Conservation (phyloP, 129 eudicot genomes). For the Pittosporum tobira region DNA sequence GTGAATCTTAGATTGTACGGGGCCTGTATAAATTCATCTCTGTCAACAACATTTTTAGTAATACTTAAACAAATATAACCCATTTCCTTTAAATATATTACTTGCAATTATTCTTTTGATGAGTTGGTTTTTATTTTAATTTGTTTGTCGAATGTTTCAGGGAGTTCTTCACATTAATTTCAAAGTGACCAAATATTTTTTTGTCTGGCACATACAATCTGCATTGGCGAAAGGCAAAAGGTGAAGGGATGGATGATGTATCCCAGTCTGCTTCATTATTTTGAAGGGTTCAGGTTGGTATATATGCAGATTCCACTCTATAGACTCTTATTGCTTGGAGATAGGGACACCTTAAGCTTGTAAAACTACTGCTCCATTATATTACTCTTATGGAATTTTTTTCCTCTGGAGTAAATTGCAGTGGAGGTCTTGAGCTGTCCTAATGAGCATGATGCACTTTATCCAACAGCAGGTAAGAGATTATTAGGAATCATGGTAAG, state of each 20-base stretch:
- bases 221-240: not conserved
- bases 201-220: not conserved
- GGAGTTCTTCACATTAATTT: not conserved
- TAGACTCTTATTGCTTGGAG: not conserved
- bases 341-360: not conserved
- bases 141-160: no score
- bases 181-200: not conserved
- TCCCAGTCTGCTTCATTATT: no score
- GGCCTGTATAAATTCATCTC: constrained; percentile 31
- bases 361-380: not conserved
- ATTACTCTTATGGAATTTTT: not conserved
- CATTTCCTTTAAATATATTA: not conserved
- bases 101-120: no score
- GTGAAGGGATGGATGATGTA: no score
- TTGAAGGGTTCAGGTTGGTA: no score
- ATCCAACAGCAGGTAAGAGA: no score
- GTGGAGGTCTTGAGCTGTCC: no score
- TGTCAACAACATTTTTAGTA: not conserved
- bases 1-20: constrained; percentile 40
- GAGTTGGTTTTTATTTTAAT: no score
- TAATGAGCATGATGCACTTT: no score
- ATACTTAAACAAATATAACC: not conserved
- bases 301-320: constrained; percentile 2
- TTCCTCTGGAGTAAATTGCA: no score
- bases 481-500: no score